Base-by-base conservation (phyloP, 768 basidiomycete species). In the Phanerodontia chrysosporium region DNA sequence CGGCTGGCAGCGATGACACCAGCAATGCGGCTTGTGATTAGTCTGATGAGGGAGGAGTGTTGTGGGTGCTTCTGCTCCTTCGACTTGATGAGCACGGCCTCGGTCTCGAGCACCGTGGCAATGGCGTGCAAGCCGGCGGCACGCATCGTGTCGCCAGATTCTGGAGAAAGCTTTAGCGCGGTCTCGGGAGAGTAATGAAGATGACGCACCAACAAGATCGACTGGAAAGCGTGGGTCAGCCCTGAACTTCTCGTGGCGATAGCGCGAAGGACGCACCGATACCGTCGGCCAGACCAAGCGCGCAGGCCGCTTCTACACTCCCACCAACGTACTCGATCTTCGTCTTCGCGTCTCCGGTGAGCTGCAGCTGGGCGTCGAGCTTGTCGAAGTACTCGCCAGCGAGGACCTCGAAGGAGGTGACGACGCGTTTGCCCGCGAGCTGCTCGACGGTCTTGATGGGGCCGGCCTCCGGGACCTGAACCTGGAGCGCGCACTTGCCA, bases 91-190 rank as follows among this genome's bases (percentile, higher is more conserved):
- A 99, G 84, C 55, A 98, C 92, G 12, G 96, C 95, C 74, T 99
- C 90, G 0, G 89, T 84, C 42, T 86, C 73, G 56, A 99, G 82
- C 12, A 99, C 71, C 10, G 94, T 98, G 14, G 87, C 89, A 67
- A 99, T 98, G 42, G 96, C 86, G 71, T 91, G 91, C 57, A 98
- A 79, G 36, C 96, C 97, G 0, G 95, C 95, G 25, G 96, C 97
- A 32, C 96, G 92, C 97, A 99, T 99, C 8, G 97, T 99, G 67
- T 99, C 97, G 45, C 97, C 97, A 18, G 96, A 99, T 75, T 98
- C 96, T 95, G 70, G 42, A 49, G 27, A 22, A n/a, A 8, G 22
- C n/a, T n/a, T n/a, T n/a, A n/a, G n/a, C n/a, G n/a, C n/a, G 25
- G 28, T 49, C 9, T n/a, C n/a, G n/a, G n/a, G n/a, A n/a, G n/a